Evolutionary conservation across 352 stramenopile species (phyloP), one percentile per base, ranked within the genome.

Genomic region (Aphanomyces cochlioides): DNA sequence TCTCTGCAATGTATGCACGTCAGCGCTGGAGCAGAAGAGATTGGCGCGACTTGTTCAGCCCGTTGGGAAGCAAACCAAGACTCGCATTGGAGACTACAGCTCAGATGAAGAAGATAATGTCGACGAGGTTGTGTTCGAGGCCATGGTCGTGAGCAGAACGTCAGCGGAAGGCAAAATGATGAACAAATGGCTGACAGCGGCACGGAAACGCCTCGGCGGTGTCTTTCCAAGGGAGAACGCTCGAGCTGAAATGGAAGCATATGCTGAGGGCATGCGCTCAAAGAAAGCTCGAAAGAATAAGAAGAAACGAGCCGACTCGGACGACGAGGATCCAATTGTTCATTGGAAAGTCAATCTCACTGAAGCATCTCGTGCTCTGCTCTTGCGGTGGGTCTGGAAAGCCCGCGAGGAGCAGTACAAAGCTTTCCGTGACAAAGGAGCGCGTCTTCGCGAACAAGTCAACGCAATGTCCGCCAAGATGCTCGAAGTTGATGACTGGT

Each of bases 401-500:
- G 90, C 87, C 41, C 77, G 87, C 39, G 88, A 95, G 40, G 58
- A 77, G 41, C 76, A 78, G 4, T 86, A 90, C 61, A 64, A 77
- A 0, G 72, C 78, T 12, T 84, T 83, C 36, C 74, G 77, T 12
- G 75, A 77, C 0, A 73, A 82, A 15, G 77, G 87, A 0, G 69
- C 75, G 19, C 75, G 93, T 21, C 73, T 97, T 15, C 80, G 90
- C 12, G 72, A 59, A 10, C 77, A 81, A 34, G 57, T 93, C 7
- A 75, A 80, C n/a, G 72, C 53, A 5, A 79, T 92, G n/a, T 76
- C 82, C 40, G 79, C 77, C 21, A 82, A 95, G 56, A 97, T 98
- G 74, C 84, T 89, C 4, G 87, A 94, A 68, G 88, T 94, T n/a
- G 91, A 98, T 61, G 90, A 98, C 77, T 98, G 93, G 90, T 98